These are phyloP conservation scores for Nakazawaea laoshanensis DNA, from an alignment of 805 yeast species.

Conservation along the genomic window DNA sequence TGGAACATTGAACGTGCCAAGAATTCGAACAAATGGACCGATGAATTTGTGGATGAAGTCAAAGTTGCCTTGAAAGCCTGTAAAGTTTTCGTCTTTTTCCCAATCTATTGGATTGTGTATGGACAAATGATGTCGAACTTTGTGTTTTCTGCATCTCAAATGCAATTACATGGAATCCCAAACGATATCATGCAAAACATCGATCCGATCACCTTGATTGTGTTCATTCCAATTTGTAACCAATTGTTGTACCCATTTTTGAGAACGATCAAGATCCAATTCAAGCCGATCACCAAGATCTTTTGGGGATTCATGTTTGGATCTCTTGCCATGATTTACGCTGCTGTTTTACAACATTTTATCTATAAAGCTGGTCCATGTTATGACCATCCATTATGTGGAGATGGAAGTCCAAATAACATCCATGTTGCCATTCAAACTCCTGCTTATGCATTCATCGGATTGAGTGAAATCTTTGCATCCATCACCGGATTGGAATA, in stretches of 20 bases:
- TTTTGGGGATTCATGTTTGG: slow-evolving; percentile 62
- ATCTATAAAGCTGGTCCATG: slow-evolving; percentile 71
- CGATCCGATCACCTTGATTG: slow-evolving; percentile 66
- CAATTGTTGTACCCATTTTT: slow-evolving; percentile 45
- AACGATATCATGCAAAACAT: slow-evolving; percentile 73
- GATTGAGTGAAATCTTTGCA: slow-evolving; percentile 70
- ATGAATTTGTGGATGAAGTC: slow-evolving; percentile 68
- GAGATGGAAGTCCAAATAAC: slow-evolving; percentile 23
- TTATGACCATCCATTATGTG: slow-evolving; percentile 55
- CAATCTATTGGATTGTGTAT: slow-evolving; percentile 68
- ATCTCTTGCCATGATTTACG: slow-evolving; percentile 60
- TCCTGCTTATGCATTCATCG: slow-evolving; percentile 69
- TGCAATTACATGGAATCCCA: slow-evolving; percentile 72
- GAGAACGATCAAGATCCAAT: slow-evolving; percentile 37
- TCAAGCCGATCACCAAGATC: slow-evolving; percentile 68
- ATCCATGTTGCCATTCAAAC: slow-evolving; percentile 52
- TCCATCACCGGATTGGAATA: slow-evolving; percentile 77
- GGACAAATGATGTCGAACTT: slow-evolving; percentile 63
- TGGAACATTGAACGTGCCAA: slow-evolving; percentile 11
- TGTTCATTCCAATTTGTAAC: slow-evolving; percentile 72
- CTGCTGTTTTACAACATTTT: slow-evolving; percentile 65
- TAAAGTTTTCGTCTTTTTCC: slow-evolving; percentile 63
- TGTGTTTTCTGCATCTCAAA: slow-evolving; percentile 64
- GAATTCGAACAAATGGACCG: slow-evolving; percentile 44
- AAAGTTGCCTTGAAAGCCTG: slow-evolving; percentile 59